phyloP scores from a whole-genome alignment of 345 rosid species.

The Eucalyptus regnans region DNA sequence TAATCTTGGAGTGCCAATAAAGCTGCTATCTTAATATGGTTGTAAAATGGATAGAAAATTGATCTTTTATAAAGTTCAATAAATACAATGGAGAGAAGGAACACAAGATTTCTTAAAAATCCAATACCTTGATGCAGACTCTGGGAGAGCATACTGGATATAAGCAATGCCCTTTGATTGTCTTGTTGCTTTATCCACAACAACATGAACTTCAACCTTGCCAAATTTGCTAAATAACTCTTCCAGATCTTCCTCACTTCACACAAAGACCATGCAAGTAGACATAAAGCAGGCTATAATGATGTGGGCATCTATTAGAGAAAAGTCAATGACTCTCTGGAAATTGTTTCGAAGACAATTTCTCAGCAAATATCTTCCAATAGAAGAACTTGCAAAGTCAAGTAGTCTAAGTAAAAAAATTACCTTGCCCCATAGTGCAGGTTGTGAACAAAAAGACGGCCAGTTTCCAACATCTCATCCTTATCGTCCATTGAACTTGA shows the following conservation, averaged over 20 bases:
- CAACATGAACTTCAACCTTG: conserved; percentile 65
- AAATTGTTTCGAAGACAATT: neutral
- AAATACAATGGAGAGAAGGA: neutral
- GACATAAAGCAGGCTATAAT: neutral
- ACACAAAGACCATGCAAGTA: neutral
- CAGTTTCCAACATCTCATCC: conserved; percentile 29
- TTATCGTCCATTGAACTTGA: conserved; percentile 17
- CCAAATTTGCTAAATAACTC: conserved; percentile 64
- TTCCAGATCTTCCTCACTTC: conserved; percentile 84
- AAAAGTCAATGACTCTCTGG: neutral
- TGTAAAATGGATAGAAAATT: neutral
- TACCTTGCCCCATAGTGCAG: conserved; percentile 80
- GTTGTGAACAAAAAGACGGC: conserved; percentile 86
- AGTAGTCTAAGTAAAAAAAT: neutral
- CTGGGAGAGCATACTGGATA: conserved; percentile 45
- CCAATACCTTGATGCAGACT: conserved; percentile 68
- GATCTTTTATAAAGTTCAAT: neutral
- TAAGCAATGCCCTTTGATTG: conserved; percentile 86
- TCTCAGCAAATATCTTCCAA: neutral
- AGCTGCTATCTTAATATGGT: neutral
- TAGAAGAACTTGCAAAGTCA: neutral
- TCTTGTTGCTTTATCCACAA: conserved; percentile 80
- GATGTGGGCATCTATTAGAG: neutral
- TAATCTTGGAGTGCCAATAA: neutral
- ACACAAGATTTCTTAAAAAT: neutral